Evolutionary conservation across 768 basidiomycete species (phyloP), one percentile per base, ranked within the genome.

Genomic region (Trametes sanguinea): DNA sequence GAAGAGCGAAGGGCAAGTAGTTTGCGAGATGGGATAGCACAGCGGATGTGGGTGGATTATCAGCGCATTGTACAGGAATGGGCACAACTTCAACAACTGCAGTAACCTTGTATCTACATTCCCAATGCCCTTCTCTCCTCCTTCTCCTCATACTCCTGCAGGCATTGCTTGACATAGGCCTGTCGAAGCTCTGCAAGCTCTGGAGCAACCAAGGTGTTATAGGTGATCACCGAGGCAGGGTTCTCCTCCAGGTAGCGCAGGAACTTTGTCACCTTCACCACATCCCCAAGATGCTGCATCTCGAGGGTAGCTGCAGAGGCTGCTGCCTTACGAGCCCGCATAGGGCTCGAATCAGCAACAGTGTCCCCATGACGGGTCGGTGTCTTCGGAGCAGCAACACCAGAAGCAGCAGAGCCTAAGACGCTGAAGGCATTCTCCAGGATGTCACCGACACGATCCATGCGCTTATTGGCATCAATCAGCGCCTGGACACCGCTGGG

Each of bases 11-110:
- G 27, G 33, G 70, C 67, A 61, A 62, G 63, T 29, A 54, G 9
- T 3, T 51, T 50, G 13, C 57, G 66, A 17, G 74, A 75, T 65
- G 44, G 37, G 2, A 75, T 75, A 60, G 74, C 74, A 47, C 11
- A 66, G 47, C 65, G n/a, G 16, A 75, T 75, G 73, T 76, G 74
- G 74, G 57, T 65, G 7, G 57, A 58, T 44, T 75, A 74, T 63
- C 50, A 61, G 50, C 17, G 14, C 27, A 17, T 50, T 27, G 14
- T 61, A 30, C 17, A 47, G 51, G 48, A 44, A 33, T 35, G 33
- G 44, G 44, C 44, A 45, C 8, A 45, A 14, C 35, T 37, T 37
- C 22, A 40, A 40, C 32, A 53, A 45, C 22, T 22, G 16, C 22
- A 17, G 44, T 45, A 45, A 45, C 22, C 22, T 22, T n/a, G 44